Base-by-base conservation (phyloP, 352 stramenopile species). In the Globisporangium radiosum region DNA sequence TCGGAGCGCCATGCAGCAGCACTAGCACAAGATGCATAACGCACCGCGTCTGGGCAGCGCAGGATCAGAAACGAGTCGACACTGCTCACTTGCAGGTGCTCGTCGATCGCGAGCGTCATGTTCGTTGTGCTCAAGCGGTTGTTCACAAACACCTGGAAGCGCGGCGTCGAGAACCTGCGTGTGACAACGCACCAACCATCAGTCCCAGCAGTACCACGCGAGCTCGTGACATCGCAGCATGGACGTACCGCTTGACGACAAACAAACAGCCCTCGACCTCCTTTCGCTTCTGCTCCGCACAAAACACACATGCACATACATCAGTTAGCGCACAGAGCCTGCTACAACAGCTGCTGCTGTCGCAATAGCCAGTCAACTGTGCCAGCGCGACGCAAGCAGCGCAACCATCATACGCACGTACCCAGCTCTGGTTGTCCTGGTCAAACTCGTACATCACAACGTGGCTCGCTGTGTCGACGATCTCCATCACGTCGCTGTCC, bases 391-490 rank as follows among this genome's bases (percentile, higher is more conserved):
- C 14, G 19, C 53, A 33, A 45, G 15, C 19, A 39, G 36, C 48
- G 38, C 8, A 42, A 33, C 15, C 14, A n/a, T 11, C 25, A 25
- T 14, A 37, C 5, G 17, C 7, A 74, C 82, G 70, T 64, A 94
- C 85, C 85, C 85, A 94, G 48, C 68, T 88, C 75, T 94, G 82
- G 51, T 75, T 76, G 47, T 66, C 66, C 72, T 92, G 81, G 65
- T 92, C 78, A 59, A 94, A 94, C 73, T 94, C 85, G 76, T 94
- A 94, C 63, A 94, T 85, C 52, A 92, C 85, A 36, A 92, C 85
- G 59, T 94, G 85, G 63, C 81, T 92, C 56, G 83, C 81, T 38
- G 74, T 94, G 74, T 89, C 85, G 45, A 92, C 77, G 55, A 94
- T 92, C 40, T 94, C 83, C 66, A 76, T 69, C 44, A 94, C 74